Evolutionary conservation across 805 yeast species (phyloP), one percentile per base, ranked within the genome.

Genomic region (Zygoascus tannicola): DNA sequence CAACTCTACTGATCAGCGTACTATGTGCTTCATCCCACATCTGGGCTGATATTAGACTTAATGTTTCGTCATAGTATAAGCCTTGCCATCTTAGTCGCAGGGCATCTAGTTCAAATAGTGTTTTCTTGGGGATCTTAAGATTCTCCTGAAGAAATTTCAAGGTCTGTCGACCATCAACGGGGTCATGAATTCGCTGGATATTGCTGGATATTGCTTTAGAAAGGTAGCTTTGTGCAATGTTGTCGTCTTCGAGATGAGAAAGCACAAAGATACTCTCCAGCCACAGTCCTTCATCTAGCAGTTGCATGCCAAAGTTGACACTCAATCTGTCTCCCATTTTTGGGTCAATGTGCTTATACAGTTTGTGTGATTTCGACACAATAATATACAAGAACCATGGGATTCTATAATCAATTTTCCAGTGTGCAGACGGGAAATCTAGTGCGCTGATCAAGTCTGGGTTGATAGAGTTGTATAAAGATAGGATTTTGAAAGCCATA

Each of bases 1-100:
- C 97, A 23, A 86, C 81, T 2, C 68, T 58, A 1, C 65, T 56
- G 5, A 79, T 53, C 3, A 85, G 62, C 1, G 76, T 63, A 2
- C 63, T 57, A 54, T 85, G 92, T 0, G 95, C 95, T 33, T 75
- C 78, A 0, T 62, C 67, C 66, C 74, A 75, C 40, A 72, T 59
- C 8, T 66, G 68, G 0, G 95, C 95, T 10, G 67, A 69, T 1
- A 85, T 62, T 38, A 81, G 70, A 22, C 80, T 75, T 38, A 70
- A 66, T 1, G 80, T 77, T 52, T 85, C 86, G 14, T 71, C 66
- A 63, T 78, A 68, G 51, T 67, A 72, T 40, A 81, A 73, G 2
- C 73, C 76, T 5, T 55, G 46, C 35, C 68, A 65, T 40, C 72
- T 70, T 47, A 76, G 75, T 32, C 70, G 62, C 18, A 74, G 64